phyloP scores from a whole-genome alignment of 2,329 filamentous ascomycete species.

The Aspergillus sp. region DNA sequence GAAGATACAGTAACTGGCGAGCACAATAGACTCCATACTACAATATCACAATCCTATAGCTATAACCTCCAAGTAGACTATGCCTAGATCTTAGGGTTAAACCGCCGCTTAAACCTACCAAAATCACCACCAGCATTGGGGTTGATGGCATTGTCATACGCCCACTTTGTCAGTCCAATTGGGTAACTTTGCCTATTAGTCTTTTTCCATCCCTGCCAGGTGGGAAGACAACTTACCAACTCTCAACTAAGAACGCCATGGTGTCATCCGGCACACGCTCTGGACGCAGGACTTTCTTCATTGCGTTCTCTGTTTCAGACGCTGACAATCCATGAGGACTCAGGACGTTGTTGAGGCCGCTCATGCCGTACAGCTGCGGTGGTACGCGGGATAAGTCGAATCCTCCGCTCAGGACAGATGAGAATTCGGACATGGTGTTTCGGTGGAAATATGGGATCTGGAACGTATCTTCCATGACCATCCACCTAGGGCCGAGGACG shows the following conservation, averaged over 20 bases:
- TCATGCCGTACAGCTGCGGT: constrained; percentile 3
- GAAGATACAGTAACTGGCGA: not conserved
- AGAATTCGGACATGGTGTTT: constrained; percentile 8
- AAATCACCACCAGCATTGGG: not conserved
- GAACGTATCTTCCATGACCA: constrained; percentile 10
- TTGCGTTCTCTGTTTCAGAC: not conserved
- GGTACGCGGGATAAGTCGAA: constrained; percentile 2
- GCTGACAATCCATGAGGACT: constrained; percentile 4
- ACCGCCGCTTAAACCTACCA: constrained; percentile 5
- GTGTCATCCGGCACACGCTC: constrained; percentile 7
- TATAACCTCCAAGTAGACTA: not conserved
- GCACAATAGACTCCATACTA: too few species aligned
- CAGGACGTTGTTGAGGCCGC: constrained; percentile 1
- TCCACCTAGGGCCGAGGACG: constrained; percentile 3
- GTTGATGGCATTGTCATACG: constrained; percentile 5
- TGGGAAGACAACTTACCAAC: not conserved
- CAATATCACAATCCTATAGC: too few species aligned
- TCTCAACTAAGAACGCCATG: constrained; percentile 5
- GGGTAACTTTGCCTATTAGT: not conserved
- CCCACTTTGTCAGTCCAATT: constrained; percentile 7
- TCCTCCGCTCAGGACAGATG: constrained; percentile 3
- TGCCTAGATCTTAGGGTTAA: constrained; percentile 5
- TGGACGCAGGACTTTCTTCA: constrained; percentile 1
- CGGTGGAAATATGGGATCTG: constrained; percentile 7
- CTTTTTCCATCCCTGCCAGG: not conserved